Conservation (phyloP, 768 basidiomycete genomes). For the Rhodocollybia butyracea region DNA sequence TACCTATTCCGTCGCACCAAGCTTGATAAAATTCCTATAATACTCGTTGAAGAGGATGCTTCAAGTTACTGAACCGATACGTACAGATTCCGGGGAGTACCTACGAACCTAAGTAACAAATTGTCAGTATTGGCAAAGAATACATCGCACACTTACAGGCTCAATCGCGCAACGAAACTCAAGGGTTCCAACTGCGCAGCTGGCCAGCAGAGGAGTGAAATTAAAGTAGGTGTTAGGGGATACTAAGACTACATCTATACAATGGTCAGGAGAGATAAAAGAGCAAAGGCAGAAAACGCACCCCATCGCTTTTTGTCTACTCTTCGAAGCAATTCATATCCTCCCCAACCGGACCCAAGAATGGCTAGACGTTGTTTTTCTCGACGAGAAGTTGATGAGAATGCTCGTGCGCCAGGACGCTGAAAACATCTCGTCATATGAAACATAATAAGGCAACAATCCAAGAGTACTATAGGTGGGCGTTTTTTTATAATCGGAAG, state of each 20-base stretch:
- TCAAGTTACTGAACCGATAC: constrained; percentile 12
- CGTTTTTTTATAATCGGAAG: no score
- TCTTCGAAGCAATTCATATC: constrained; percentile 63
- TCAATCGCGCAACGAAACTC: constrained; percentile 82
- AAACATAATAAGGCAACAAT: no score
- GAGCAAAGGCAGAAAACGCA: constrained; percentile 26
- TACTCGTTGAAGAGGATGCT: neutral
- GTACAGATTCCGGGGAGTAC: constrained; percentile 54
- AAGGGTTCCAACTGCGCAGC: constrained; percentile 78
- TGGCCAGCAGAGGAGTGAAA: constrained; percentile 64
- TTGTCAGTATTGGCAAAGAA: neutral
- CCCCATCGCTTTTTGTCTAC: constrained; percentile 74
- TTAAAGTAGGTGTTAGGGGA: constrained; percentile 70
- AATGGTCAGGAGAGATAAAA: neutral
- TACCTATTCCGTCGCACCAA: constrained; percentile 74
- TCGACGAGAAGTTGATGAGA: constrained; percentile 27
- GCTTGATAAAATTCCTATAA: constrained; percentile 62
- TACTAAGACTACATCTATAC: constrained; percentile 58
- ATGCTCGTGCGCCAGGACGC: neutral
- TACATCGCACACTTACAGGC: constrained; percentile 48
- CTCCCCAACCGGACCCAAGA: constrained; percentile 78
- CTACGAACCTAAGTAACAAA: constrained; percentile 42
- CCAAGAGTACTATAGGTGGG: no score
- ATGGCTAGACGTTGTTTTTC: constrained; percentile 55
- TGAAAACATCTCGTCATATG: no score